These are phyloP conservation scores for Aspergillus sp. DNA, from an alignment of 2,329 filamentous ascomycete genomes.

Conservation along the genomic window DNA sequence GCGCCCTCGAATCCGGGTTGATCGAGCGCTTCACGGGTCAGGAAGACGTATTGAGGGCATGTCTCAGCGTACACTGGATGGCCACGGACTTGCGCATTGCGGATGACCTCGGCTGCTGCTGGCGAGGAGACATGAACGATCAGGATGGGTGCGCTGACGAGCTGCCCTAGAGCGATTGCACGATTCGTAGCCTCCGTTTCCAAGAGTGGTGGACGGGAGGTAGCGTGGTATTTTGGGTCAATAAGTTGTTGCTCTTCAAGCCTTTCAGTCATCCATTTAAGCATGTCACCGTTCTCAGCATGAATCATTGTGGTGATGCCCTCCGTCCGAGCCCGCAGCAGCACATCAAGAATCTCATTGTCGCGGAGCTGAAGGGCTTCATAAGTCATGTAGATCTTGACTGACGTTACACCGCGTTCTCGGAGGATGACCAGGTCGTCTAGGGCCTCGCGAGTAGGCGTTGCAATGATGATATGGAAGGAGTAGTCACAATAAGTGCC, in stretches of 20 bases:
- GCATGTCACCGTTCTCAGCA: slow-evolving; percentile 48
- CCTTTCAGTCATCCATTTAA: slow-evolving; percentile 34
- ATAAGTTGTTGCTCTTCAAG: slow-evolving; percentile 33
- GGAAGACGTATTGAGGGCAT: slow-evolving; percentile 58
- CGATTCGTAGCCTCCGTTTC: slow-evolving; percentile 49
- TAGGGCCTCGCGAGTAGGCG: slow-evolving; percentile 30
- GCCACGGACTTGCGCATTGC: slow-evolving; percentile 48
- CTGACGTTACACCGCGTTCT: slow-evolving; percentile 40
- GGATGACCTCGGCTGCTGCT: slow-evolving; percentile 48
- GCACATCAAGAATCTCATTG: slow-evolving; percentile 43
- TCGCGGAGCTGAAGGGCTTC: slow-evolving; percentile 41
- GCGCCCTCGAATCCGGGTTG: slow-evolving; percentile 44
- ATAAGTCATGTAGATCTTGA: slow-evolving; percentile 50
- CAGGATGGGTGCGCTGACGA: slow-evolving; percentile 52
- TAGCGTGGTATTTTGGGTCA: slow-evolving; percentile 43
- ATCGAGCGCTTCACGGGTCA: slow-evolving; percentile 49
- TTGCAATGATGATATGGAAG: slow-evolving; percentile 44
- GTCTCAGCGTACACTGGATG: slow-evolving; percentile 57
- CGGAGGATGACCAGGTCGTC: slow-evolving; percentile 39
- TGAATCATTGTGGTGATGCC: slow-evolving; percentile 50
- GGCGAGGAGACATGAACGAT: slow-evolving; percentile 53
- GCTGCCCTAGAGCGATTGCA: slow-evolving; percentile 49
- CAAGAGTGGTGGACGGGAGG: slow-evolving; percentile 40
- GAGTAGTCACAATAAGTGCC: slow-evolving; percentile 57
- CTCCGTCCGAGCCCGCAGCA: slow-evolving; percentile 37